phyloP scores from a whole-genome alignment of 163 green algal species.

The Chloromonas sp. region DNA sequence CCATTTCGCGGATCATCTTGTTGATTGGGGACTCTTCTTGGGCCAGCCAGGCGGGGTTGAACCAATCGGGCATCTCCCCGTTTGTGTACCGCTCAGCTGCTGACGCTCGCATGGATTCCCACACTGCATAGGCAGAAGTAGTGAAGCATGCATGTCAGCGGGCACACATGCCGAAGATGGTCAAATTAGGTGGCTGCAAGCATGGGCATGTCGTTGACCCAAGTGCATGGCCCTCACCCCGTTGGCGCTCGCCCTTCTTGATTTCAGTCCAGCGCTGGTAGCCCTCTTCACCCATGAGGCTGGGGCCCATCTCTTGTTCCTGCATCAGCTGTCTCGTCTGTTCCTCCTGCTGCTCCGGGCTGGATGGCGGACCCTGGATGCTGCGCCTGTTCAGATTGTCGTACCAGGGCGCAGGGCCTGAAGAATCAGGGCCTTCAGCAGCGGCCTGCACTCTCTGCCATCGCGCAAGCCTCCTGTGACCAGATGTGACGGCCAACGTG shows the following conservation, averaged over 20 bases:
- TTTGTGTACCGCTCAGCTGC: slow-evolving; percentile 22
- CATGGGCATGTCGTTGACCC: no score
- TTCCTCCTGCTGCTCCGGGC: neutral
- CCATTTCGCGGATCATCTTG: slow-evolving; percentile 6
- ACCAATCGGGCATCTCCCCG: slow-evolving; percentile 44
- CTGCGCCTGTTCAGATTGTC: slow-evolving; percentile 6
- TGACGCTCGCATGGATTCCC: slow-evolving; percentile 38
- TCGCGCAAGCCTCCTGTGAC: no score
- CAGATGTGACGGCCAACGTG: no score
- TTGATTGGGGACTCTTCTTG: slow-evolving; percentile 27
- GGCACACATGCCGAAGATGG: neutral
- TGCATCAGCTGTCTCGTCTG: neutral
- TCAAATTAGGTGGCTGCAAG: no score
- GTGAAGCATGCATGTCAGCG: neutral
- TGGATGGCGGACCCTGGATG: neutral
- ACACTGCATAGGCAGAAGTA: slow-evolving; percentile 25
- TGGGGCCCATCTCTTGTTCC: neutral
- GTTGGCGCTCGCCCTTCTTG: slow-evolving; percentile 30
- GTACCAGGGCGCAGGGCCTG: slow-evolving; percentile 3
- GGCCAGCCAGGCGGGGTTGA: slow-evolving; percentile 34
- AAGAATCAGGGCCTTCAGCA: no score
- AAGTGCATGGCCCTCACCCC: slow-evolving; percentile 13
- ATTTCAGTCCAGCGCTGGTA: slow-evolving; percentile 13
- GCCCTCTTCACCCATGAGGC: slow-evolving; percentile 20
- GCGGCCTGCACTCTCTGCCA: no score